Evolutionary conservation across 2,329 filamentous ascomycete species (phyloP).

Genomic region (Grosmannia penicillata): DNA sequence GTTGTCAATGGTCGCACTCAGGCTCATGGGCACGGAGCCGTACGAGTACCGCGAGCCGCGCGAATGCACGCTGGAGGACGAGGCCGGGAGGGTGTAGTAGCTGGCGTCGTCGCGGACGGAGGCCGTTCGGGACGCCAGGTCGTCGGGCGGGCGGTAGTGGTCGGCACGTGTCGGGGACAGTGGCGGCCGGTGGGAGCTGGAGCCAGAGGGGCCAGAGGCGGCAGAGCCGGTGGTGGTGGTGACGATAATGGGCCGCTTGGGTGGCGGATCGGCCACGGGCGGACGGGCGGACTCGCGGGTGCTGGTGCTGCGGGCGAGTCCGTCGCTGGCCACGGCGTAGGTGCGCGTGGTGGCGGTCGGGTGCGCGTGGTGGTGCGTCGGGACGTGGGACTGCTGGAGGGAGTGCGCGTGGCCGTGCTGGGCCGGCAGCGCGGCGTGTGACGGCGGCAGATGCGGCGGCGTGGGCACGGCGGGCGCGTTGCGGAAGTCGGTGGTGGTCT

Average conservation of each 20-base stretch:
- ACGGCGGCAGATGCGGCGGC: slow-evolving; percentile 7
- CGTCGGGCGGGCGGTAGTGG: slow-evolving; percentile 18
- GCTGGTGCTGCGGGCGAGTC: slow-evolving; percentile 29
- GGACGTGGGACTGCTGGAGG: slow-evolving; percentile 1
- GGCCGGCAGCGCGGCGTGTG: background rate
- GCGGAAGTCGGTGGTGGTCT: slow-evolving; percentile 7
- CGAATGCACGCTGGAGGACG: slow-evolving; percentile 31
- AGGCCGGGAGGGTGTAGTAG: slow-evolving; percentile 43
- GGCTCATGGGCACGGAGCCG: slow-evolving; percentile 14
- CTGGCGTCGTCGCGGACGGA: slow-evolving; percentile 34
- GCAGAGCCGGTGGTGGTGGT: slow-evolving; percentile 31
- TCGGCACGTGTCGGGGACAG: slow-evolving; percentile 23
- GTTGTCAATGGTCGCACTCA: slow-evolving; percentile 23
- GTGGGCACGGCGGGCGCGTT: slow-evolving; percentile 8
- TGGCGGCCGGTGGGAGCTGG: slow-evolving; percentile 1
- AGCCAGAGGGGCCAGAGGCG: slow-evolving; percentile 3
- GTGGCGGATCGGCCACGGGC: slow-evolving; percentile 33
- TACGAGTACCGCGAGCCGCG: slow-evolving; percentile 26
- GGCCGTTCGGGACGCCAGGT: slow-evolving; percentile 33
- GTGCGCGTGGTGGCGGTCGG: slow-evolving; percentile 26
- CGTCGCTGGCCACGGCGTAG: slow-evolving; percentile 41
- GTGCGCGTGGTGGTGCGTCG: slow-evolving; percentile 1
- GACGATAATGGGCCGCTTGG: slow-evolving; percentile 39
- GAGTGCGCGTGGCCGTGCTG: background rate
- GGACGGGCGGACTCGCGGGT: slow-evolving; percentile 35